Percentiles rank a stretch among this genome's conserved stretches.
These are phyloP conservation scores for Penstemon davidsonii DNA, from an alignment of 257 asterid species.

Conservation along the genomic window DNA sequence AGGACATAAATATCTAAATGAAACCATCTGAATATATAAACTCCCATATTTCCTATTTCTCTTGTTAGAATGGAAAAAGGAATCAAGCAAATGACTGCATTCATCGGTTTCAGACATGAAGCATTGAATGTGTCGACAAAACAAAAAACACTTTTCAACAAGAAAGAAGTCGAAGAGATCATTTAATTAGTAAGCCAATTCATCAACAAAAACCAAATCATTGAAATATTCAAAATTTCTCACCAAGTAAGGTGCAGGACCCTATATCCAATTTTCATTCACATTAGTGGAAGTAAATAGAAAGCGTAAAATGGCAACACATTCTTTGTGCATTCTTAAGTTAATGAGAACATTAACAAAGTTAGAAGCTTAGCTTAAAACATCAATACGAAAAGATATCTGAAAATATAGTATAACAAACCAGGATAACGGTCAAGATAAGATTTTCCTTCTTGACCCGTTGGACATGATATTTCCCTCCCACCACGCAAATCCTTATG, in stretches of 20 bases:
- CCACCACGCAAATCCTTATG: conserved; percentile 44
- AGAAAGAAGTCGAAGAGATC: background rate
- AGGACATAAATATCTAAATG: background rate
- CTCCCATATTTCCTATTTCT: no score
- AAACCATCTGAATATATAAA: no score
- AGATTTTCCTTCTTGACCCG: conserved; percentile 39
- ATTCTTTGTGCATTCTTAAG: background rate
- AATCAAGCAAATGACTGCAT: background rate
- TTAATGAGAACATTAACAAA: background rate
- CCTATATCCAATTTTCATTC: background rate
- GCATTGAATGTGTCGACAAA: background rate
- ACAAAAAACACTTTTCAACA: background rate
- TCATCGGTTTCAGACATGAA: background rate
- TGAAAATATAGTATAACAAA: conserved; percentile 11
- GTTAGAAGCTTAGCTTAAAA: background rate
- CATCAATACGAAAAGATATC: background rate
- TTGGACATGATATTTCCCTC: conserved; percentile 31
- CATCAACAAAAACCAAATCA: background rate
- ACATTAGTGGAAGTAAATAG: background rate
- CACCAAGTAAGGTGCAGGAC: background rate
- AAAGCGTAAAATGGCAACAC: background rate
- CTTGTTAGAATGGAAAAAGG: background rate
- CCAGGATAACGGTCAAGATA: conserved; percentile 46
- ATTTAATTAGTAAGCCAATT: no score
- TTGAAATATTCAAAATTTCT: background rate